These are phyloP conservation scores for Gossypium ekmanianum DNA, from an alignment of 345 rosid genomes.

Conservation along the genomic window DNA sequence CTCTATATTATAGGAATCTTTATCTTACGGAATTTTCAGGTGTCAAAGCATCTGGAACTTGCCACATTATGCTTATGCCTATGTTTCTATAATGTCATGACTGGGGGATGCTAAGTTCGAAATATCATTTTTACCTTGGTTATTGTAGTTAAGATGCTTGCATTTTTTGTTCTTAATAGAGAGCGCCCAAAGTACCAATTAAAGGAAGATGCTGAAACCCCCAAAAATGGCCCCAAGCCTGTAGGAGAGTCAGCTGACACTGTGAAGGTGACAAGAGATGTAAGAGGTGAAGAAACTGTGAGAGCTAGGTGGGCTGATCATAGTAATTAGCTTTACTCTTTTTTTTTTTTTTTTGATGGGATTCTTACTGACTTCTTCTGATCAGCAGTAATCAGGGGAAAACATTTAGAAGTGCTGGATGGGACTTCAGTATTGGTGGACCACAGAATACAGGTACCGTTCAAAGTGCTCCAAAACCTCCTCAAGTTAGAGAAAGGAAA, in stretches of 20 bases:
- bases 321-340: slow-evolving; percentile 19
- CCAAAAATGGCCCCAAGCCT: slow-evolving; percentile 41
- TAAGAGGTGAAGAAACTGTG: slow-evolving; percentile 58
- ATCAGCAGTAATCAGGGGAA: slow-evolving; percentile 60
- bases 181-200: slow-evolving; percentile 84
- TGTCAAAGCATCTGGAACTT: slow-evolving; percentile 7
- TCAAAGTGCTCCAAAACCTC: slow-evolving; percentile 63
- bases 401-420: slow-evolving; percentile 69
- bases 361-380: slow-evolving; percentile 25
- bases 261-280: slow-evolving; percentile 67
- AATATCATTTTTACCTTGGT: slow-evolving; percentile 11
- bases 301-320: slow-evolving; percentile 57
- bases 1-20: neutral
- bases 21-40: neutral
- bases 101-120: slow-evolving; percentile 1
- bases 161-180: slow-evolving; percentile 40
- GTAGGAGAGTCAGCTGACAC: slow-evolving; percentile 59
- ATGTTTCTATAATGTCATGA: slow-evolving; percentile 10
- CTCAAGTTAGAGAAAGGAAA: slow-evolving; percentile 82
- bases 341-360: slow-evolving; percentile 19
- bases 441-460: slow-evolving; percentile 65
- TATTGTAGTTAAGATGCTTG: slow-evolving; percentile 14
- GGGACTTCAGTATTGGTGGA: slow-evolving; percentile 98
- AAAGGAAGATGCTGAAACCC: slow-evolving; percentile 59
- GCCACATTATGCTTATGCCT: slow-evolving; percentile 4